Evolutionary conservation across 768 basidiomycete species (phyloP).

Genomic region (Saitozyma podzolica): DNA sequence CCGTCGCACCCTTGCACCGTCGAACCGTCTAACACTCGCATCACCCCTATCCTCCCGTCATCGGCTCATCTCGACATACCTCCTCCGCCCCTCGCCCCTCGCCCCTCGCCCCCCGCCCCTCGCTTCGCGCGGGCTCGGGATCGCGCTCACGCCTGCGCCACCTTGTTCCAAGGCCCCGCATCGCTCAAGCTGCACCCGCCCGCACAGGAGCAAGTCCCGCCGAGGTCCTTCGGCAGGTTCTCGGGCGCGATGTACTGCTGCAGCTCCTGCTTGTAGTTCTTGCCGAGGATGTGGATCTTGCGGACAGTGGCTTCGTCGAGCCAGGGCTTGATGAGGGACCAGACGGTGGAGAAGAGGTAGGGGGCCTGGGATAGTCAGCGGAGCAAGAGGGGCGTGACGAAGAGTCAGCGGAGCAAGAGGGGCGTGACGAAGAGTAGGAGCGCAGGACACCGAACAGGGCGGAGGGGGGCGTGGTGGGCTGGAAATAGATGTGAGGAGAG

Average conservation of each 20-base stretch:
- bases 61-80: too few species aligned
- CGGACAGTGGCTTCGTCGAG: conserved; percentile 90
- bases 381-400: background rate
- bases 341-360: conserved; percentile 85
- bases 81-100: too few species aligned
- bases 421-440: background rate
- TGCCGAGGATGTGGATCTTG: conserved; percentile 89
- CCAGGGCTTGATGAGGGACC: conserved; percentile 87
- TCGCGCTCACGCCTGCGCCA: conserved; percentile 8
- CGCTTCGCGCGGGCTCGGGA: background rate
- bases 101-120: too few species aligned
- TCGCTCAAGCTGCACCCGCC: conserved; percentile 86
- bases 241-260: conserved; percentile 78
- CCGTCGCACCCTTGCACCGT: too few species aligned
- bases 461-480: too few species aligned
- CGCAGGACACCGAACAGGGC: background rate
- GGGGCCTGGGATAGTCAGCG: conserved; percentile 58
- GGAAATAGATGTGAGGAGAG: too few species aligned
- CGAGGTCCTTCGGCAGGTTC: conserved; percentile 81
- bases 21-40: too few species aligned
- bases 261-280: conserved; percentile 70
- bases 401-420: background rate
- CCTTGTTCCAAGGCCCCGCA: conserved; percentile 81
- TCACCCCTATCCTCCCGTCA: too few species aligned
- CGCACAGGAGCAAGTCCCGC: conserved; percentile 73